These are phyloP conservation scores for Colletotrichum endophyticum DNA, from an alignment of 2,329 filamentous ascomycete species.

Conservation along the genomic window DNA sequence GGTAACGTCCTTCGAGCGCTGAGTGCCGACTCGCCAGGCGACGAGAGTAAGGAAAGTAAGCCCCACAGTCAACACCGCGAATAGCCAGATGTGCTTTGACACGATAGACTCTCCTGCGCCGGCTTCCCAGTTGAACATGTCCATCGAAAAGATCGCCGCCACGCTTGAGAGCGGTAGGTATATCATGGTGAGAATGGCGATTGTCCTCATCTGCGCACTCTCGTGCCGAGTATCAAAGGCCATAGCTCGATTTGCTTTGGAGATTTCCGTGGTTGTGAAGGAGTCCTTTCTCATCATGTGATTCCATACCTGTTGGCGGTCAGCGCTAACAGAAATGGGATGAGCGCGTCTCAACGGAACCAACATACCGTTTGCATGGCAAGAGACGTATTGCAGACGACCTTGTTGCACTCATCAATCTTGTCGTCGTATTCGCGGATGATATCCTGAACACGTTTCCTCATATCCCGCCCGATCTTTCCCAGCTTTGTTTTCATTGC, in stretches of 20 bases:
- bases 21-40: background rate
- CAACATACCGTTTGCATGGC: constrained; percentile 29
- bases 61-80: constrained; percentile 21
- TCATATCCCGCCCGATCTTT: background rate
- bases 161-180: constrained; percentile 31
- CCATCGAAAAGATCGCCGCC: constrained; percentile 31
- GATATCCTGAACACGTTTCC: constrained; percentile 24
- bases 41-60: constrained; percentile 22
- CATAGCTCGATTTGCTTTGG: constrained; percentile 25
- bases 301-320: constrained; percentile 27
- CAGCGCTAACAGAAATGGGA: too few relatives aligned
- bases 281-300: constrained; percentile 30
- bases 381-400: constrained; percentile 27
- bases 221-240: constrained; percentile 27
- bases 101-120: constrained; percentile 23
- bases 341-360: background rate
- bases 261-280: constrained; percentile 26
- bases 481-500: background rate
- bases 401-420: constrained; percentile 29
- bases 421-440: constrained; percentile 30
- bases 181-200: constrained; percentile 32
- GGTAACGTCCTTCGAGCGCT: background rate
- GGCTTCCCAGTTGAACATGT: constrained; percentile 29
- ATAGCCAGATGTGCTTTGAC: constrained; percentile 30
- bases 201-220: constrained; percentile 31